Base-by-base conservation (phyloP, 345 rosid species). In the Ricinus communis region DNA sequence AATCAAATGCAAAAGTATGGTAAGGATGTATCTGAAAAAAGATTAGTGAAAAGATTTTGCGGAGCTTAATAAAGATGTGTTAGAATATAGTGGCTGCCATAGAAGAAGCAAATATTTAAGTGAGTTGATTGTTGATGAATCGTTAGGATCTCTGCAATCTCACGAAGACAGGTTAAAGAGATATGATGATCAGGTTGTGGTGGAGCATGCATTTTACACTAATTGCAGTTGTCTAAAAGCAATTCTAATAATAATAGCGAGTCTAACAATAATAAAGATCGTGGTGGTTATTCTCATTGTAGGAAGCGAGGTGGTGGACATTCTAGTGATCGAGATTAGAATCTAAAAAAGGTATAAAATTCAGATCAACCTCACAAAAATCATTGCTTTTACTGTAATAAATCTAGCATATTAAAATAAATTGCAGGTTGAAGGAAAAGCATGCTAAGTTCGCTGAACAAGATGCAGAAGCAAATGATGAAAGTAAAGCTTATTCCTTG, bases 1-100 rank as follows among this genome's bases (percentile, higher is more conserved):
- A 68, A 55, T 41, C 33, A 68, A 15, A 55, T 68, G 8, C 6
- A 27, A 10, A 68, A 68, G n/a, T 46, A 33, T 33, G 46, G 60
- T 49, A n/a, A 2, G 71, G 27, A 60, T 22, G 8, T 50, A 4
- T 10, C 25, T 21, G 25, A 50, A 0, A 61, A 14, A 60, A 60
- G 21, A 50, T 60, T 5, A 22, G 25, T 40, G 64, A 69, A 55
- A 56, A 41, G 1, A 22, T 55, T 4, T 8, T 69, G 5, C 15
- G 43, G 19, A 55, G 41, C 8, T 27, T 56, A 24, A 52, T 52
- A 0, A 54, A 8, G 16, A 69, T 40, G 18, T 57, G 19, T 69
- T 43, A 69, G 2, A 12, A 46, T 46, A 41, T 41, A 22, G 22
- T 68, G 2, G 33, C 25, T 27, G 14, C n/a, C n/a, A n/a, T n/a